Evolutionary conservation across 2,329 filamentous ascomycete species (phyloP).

Genomic region (Hymenoscyphus repandus): DNA sequence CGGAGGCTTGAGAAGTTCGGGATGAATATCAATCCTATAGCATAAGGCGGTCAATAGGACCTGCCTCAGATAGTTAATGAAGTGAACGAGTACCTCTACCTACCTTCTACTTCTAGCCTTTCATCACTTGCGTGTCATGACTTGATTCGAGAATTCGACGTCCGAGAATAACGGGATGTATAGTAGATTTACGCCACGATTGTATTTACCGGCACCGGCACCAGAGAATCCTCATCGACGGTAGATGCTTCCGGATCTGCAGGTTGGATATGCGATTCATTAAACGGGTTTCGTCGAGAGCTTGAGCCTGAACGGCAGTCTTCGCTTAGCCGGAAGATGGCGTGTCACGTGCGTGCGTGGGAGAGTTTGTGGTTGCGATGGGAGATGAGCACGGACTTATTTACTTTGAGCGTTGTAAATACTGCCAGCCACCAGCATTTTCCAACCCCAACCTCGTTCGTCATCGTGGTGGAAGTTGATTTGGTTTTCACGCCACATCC

Average conservation of each 20-base stretch:
- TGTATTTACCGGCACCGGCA: too few relatives aligned
- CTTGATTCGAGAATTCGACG: too few relatives aligned
- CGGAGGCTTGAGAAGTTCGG: neutral
- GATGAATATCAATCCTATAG: neutral
- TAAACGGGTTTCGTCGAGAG: too few relatives aligned
- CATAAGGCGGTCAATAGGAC: constrained; percentile 4
- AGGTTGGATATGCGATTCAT: too few relatives aligned
- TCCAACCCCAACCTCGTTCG: constrained; percentile 6
- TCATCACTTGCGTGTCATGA: neutral
- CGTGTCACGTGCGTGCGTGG: neutral
- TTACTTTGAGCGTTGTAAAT: constrained; percentile 1
- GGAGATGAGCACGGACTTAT: neutral
- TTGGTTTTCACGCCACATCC: too few relatives aligned
- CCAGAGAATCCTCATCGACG: too few relatives aligned
- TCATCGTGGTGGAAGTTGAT: neutral
- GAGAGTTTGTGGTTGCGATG: neutral
- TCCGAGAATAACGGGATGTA: too few relatives aligned
- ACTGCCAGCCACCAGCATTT: neutral
- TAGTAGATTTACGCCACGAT: too few relatives aligned
- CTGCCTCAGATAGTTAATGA: constrained; percentile 1
- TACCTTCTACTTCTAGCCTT: neutral
- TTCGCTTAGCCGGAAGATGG: too few relatives aligned
- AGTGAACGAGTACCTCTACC: neutral
- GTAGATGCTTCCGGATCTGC: too few relatives aligned
- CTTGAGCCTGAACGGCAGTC: too few relatives aligned